Evolutionary conservation across 495 filamentous ascomycete species (phyloP).

Genomic region (Parmelia sp.): DNA sequence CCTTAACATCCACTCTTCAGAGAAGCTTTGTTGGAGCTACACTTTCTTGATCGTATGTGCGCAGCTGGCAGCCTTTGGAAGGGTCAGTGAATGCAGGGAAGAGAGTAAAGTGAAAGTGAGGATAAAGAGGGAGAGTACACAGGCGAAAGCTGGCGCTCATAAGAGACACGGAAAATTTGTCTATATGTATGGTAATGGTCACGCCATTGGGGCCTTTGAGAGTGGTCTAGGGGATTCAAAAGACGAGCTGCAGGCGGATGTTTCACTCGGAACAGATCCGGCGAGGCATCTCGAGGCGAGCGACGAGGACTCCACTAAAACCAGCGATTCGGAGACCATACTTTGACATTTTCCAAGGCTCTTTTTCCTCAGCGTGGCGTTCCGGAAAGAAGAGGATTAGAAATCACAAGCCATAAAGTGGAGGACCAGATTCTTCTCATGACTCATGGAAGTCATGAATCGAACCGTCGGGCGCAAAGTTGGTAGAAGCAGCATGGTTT

Average conservation of each 20-base stretch:
- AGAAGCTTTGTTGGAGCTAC: slow-evolving; percentile 36
- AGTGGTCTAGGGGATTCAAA: not conserved
- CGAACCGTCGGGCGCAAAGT: not conserved
- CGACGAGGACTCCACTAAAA: not conserved
- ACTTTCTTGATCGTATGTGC: slow-evolving; percentile 30
- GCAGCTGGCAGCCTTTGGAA: slow-evolving; percentile 26
- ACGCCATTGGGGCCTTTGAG: not conserved
- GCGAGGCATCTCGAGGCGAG: slow-evolving; percentile 4
- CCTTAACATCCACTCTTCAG: slow-evolving; percentile 34
- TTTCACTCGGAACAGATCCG: not conserved
- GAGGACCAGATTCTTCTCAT: not conserved
- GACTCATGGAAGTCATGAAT: not conserved
- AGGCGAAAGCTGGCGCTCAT: not conserved
- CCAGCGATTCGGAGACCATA: slow-evolving; percentile 10
- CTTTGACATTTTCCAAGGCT: not conserved
- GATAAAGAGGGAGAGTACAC: slow-evolving; percentile 16
- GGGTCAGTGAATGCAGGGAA: slow-evolving; percentile 21
- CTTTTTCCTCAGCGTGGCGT: slow-evolving; percentile 8
- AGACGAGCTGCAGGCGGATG: not conserved
- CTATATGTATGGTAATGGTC: not conserved
- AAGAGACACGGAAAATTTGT: not conserved
- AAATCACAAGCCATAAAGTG: not conserved
- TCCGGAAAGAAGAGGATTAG: not conserved
- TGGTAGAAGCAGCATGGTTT: not conserved
- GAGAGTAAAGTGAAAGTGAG: slow-evolving; percentile 19